phyloP scores from a whole-genome alignment of 2,329 filamentous ascomycete species.

The Westerdykella sp. region DNA sequence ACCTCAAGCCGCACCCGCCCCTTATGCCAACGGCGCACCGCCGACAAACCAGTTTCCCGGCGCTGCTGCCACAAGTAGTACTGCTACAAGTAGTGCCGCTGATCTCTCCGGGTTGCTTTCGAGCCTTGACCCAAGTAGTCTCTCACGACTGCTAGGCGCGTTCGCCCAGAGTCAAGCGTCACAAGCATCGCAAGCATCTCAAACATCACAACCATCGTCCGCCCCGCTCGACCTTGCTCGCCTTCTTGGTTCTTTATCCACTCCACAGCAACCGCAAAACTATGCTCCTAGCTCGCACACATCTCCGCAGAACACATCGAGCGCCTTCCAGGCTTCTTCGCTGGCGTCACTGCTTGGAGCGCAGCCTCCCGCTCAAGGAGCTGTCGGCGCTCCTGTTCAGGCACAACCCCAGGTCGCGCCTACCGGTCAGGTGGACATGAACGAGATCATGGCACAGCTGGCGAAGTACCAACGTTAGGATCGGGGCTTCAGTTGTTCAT shows the following conservation, averaged over 20 bases:
- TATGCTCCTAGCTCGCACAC: slow-evolving; percentile 16
- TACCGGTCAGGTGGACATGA: slow-evolving; percentile 46
- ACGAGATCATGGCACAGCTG: slow-evolving; percentile 70
- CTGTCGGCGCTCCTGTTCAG: slow-evolving; percentile 20
- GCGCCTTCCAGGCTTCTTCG: slow-evolving; percentile 27
- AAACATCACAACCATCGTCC: slow-evolving; percentile 26
- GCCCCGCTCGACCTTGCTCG: slow-evolving; percentile 34
- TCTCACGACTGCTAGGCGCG: slow-evolving; percentile 64
- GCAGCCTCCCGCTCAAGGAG: slow-evolving; percentile 13
- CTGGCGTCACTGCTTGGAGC: slow-evolving; percentile 26
- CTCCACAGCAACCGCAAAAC: slow-evolving; percentile 20
- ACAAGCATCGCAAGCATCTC: slow-evolving; percentile 40
- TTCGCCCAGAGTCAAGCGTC: slow-evolving; percentile 39
- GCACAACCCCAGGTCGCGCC: slow-evolving; percentile 21
- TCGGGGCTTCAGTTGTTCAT: neutral
- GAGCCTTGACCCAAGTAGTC: slow-evolving; percentile 59
- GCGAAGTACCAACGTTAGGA: slow-evolving; percentile 54
- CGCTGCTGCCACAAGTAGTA: slow-evolving; percentile 16
- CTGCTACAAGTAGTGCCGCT: slow-evolving; percentile 15
- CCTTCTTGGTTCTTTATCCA: slow-evolving; percentile 30
- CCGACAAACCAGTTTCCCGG: slow-evolving; percentile 30
- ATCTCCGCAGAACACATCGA: slow-evolving; percentile 29
- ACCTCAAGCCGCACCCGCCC: slow-evolving; percentile 20
- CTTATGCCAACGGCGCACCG: slow-evolving; percentile 30
- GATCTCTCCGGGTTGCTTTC: slow-evolving; percentile 62